These are phyloP conservation scores for Tetrahymena thermophila DNA, from an alignment of 73 alveolate genomes.

Conservation along the genomic window DNA sequence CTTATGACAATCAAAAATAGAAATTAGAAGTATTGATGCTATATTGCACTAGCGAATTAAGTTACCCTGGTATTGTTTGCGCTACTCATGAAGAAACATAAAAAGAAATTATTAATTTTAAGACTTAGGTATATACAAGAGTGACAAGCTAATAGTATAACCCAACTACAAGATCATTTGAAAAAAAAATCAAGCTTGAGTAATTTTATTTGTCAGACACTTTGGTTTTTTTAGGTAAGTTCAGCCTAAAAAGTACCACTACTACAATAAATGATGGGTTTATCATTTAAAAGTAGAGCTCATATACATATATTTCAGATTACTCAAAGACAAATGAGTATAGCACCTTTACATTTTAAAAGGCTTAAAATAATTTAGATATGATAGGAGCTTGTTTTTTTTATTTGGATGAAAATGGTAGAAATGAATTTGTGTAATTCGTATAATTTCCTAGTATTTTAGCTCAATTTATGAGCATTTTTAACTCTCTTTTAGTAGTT, in stretches of 20 bases:
- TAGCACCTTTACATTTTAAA: background rate
- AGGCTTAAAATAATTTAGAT: background rate
- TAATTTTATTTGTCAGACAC: background rate
- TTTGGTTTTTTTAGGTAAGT: background rate
- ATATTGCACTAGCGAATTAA: background rate
- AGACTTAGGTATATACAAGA: background rate
- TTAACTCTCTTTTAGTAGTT: background rate
- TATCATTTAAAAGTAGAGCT: background rate
- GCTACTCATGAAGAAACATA: background rate
- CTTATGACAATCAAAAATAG: background rate
- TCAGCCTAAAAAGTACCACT: background rate
- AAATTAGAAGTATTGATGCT: background rate
- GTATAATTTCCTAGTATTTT: background rate
- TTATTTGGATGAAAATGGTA: background rate
- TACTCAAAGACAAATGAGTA: background rate
- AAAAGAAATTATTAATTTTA: background rate
- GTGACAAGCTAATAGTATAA: background rate
- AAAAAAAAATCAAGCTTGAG: background rate
- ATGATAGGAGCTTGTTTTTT: background rate
- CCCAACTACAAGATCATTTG: background rate
- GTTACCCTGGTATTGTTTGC: background rate
- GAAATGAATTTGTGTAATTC: background rate
- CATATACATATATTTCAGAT: background rate
- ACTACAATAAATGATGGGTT: background rate
- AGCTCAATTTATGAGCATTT: background rate